Evolutionary conservation across 768 basidiomycete genomes (phyloP).

Genomic region (Naganishia vaughanmartiniae): DNA sequence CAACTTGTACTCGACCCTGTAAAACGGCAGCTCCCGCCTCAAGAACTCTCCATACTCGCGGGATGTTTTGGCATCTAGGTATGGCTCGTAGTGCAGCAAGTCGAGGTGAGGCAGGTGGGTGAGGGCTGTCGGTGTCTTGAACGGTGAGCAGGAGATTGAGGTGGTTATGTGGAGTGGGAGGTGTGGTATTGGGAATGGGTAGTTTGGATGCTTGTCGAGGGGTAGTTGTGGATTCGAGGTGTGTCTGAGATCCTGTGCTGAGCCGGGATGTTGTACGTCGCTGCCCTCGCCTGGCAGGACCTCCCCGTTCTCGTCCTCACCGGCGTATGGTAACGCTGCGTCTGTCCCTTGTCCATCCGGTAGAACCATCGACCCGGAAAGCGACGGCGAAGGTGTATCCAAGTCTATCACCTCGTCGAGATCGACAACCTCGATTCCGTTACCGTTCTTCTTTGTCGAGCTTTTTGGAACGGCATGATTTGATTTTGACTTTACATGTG

Average conservation of each 20-base stretch:
- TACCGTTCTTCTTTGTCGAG: constrained; percentile 9
- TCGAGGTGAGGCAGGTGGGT: constrained; percentile 40
- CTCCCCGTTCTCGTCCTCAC: neutral
- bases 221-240: neutral
- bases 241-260: neutral
- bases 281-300: neutral
- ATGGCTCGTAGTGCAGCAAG: constrained; percentile 43
- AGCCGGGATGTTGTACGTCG: neutral
- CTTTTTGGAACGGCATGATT: neutral
- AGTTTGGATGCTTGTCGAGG: constrained; percentile 38
- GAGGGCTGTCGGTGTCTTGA: constrained; percentile 27
- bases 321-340: neutral
- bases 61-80: constrained; percentile 36
- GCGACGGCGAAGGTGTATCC: constrained; percentile 21
- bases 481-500: neutral
- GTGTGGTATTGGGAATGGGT: constrained; percentile 34
- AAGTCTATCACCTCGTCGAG: constrained; percentile 21
- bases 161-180: constrained; percentile 23
- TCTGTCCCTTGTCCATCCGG: neutral
- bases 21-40: constrained; percentile 45
- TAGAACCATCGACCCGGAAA: neutral
- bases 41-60: constrained; percentile 40
- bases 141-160: constrained; percentile 31
- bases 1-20: constrained; percentile 46
- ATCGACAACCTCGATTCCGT: neutral